These are phyloP conservation scores for Cubamyces sp. DNA, from an alignment of 768 basidiomycete species.

Conservation along the genomic window DNA sequence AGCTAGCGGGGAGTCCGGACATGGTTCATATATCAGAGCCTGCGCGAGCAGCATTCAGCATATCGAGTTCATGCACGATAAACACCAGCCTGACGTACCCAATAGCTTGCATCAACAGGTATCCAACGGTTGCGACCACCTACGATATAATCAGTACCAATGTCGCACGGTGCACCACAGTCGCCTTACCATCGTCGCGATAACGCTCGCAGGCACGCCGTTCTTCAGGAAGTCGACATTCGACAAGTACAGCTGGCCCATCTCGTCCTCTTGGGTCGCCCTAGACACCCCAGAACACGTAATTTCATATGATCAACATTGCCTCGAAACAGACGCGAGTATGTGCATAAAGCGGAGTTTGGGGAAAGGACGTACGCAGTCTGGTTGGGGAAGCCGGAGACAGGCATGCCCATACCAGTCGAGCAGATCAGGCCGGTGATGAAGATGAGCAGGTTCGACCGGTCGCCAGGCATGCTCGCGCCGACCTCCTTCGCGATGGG, in stretches of 20 bases:
- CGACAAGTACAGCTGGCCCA: conserved; percentile 85
- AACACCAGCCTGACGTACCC: conserved; percentile 52
- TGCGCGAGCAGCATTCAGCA: too few relatives aligned
- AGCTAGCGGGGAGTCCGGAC: too few relatives aligned
- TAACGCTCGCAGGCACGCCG: conserved; percentile 91
- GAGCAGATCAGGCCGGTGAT: conserved; percentile 92
- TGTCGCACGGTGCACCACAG: conserved; percentile 9
- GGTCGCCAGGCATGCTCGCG: conserved; percentile 60
- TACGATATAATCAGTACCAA: conserved; percentile 34
- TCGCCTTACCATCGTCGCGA: conserved; percentile 73
- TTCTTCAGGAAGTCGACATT: conserved; percentile 92
- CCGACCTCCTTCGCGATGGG: conserved; percentile 95
- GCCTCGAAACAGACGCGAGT: not conserved
- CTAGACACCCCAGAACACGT: conserved; percentile 40
- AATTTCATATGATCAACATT: conserved; percentile 16
- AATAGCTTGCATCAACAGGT: conserved; percentile 69
- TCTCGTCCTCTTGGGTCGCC: conserved; percentile 92
- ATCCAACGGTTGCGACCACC: conserved; percentile 89
- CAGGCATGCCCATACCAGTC: conserved; percentile 97
- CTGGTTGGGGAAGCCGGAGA: conserved; percentile 99
- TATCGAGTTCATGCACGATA: too few relatives aligned
- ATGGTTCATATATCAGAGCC: too few relatives aligned
- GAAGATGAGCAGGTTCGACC: conserved; percentile 86
- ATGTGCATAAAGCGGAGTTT: too few relatives aligned
- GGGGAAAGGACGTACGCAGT: conserved; percentile 72